Base-by-base conservation (phyloP, 441 rosid genomes). In the Gossypium schwendimanii region DNA sequence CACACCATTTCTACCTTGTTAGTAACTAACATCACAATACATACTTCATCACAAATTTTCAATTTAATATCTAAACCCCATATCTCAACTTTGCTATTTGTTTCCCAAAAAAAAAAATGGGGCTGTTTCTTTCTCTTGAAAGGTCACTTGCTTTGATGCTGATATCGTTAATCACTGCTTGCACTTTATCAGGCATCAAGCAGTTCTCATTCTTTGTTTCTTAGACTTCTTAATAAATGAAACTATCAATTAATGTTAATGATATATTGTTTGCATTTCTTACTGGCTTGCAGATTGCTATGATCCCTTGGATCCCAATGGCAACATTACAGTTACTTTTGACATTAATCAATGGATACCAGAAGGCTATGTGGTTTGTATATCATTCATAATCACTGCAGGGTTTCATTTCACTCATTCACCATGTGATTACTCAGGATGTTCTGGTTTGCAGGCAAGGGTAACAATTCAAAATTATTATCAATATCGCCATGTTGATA, bases 231-330 rank as follows among this genome's bases (percentile, higher is more conserved):
- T 21, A 59, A 60, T 1, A 33, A 36, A 61, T 14, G 26, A 12
- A 24, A 23, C 11, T 18, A 2, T 6, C 3, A 24, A 3, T 44
- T 49, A 26, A 44, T 77, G 60, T 21, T 23, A 33, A 33, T 33
- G 39, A 33, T 6, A 33, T 33, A 63, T 54, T 18, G 11, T 45
- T 4, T 36, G 23, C 17, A 20, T n/a, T 31, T 69, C n/a, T 26
- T 50, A 10, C 36, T 59, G 64, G 11, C 14, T 58, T 78, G 81
- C 87, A 87, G 94, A 84, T 69, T 78, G 90, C 72, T 84, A 80
- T 76, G 93, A 89, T 49, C 86, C 87, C 63, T 72, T 85, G 84
- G 91, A 88, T 79, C 91, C 90, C 3, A 72, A 73, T 2, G 91
- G 94, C 58, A 80, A 83, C 71, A 80, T 87, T 71, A 82, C 84